Percentiles rank a stretch among this genome's conserved stretches.
phyloP scores from a whole-genome alignment of 2,329 filamentous ascomycete genomes.

The Venturia oleaginea region DNA sequence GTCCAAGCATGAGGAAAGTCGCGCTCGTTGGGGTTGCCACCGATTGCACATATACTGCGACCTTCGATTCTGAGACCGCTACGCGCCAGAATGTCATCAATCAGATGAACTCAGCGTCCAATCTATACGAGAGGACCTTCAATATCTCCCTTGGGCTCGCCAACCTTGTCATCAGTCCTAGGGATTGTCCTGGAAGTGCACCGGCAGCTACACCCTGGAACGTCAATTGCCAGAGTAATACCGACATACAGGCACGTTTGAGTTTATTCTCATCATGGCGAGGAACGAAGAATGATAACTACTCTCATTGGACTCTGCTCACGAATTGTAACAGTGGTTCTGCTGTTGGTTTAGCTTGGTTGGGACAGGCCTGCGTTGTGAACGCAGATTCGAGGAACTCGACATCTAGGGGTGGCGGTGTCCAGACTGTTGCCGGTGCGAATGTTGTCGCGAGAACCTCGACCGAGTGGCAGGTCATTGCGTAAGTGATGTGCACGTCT shows the following conservation, averaged over 20 bases:
- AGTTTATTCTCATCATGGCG: slow-evolving; percentile 88
- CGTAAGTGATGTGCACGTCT: slow-evolving; percentile 29
- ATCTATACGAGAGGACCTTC: slow-evolving; percentile 81
- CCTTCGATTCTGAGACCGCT: slow-evolving; percentile 57
- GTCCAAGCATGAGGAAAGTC: slow-evolving; percentile 81
- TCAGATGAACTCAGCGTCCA: slow-evolving; percentile 78
- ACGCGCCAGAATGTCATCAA: slow-evolving; percentile 68
- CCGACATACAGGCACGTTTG: slow-evolving; percentile 65
- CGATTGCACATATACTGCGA: slow-evolving; percentile 77
- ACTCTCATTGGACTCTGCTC: slow-evolving; percentile 89
- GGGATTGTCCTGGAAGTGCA: slow-evolving; percentile 62
- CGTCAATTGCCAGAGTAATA: slow-evolving; percentile 52
- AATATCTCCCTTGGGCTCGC: slow-evolving; percentile 88
- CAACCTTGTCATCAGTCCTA: slow-evolving; percentile 70
- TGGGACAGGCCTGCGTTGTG: slow-evolving; percentile 73
- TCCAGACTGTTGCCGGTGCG: slow-evolving; percentile 69
- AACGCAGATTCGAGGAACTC: slow-evolving; percentile 40
- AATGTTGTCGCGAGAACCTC: slow-evolving; percentile 82
- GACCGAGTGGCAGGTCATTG: slow-evolving; percentile 91
- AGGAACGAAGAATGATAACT: slow-evolving; percentile 63
- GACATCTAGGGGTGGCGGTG: slow-evolving; percentile 27
- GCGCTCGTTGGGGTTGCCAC: slow-evolving; percentile 86
- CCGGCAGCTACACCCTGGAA: slow-evolving; percentile 73
- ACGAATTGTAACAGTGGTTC: slow-evolving; percentile 72
- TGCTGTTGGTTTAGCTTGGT: slow-evolving; percentile 87